Evolutionary conservation across 2,329 filamentous ascomycete species (phyloP).

Genomic region (Aspergillus tubingensis): DNA sequence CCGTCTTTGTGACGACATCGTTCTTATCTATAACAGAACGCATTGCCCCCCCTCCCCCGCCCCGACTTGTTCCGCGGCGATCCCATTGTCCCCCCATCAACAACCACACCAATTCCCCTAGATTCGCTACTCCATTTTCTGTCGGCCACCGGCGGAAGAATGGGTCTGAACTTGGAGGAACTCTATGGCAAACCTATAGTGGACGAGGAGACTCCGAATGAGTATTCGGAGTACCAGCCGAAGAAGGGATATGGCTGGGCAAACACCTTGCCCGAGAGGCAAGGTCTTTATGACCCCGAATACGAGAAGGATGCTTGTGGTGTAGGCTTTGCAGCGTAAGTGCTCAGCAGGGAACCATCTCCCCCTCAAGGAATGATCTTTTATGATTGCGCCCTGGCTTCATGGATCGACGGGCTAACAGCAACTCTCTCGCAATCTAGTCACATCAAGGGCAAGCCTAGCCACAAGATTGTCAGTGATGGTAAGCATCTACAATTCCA

Average conservation of each 20-base stretch:
- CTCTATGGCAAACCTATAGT: conserved; percentile 50
- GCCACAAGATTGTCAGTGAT: conserved; percentile 99
- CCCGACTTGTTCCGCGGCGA: conserved; percentile 23
- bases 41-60: conserved; percentile 19
- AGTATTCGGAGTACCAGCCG: conserved; percentile 57
- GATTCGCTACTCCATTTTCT: conserved; percentile 37
- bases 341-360: conserved; percentile 21
- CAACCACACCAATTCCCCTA: conserved; percentile 18
- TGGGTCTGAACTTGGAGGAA: conserved; percentile 53
- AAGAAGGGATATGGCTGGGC: conserved; percentile 83
- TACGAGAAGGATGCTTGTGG: conserved; percentile 99
- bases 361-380: not conserved
- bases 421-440: conserved; percentile 49
- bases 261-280: conserved; percentile 91
- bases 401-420: conserved; percentile 10
- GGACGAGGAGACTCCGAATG: conserved; percentile 45
- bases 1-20: conserved; percentile 29
- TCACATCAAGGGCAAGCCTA: conserved; percentile 95
- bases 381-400: not conserved
- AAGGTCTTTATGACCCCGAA: conserved; percentile 95
- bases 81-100: conserved; percentile 10
- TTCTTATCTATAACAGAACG: conserved; percentile 17
- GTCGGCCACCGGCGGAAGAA: conserved; percentile 50
- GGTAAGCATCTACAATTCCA: conserved; percentile 57
- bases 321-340: conserved; percentile 97